Evolutionary conservation across 192 early-diverging fungal genomes (phyloP).

Genomic region (Neocallimastix lanati): DNA sequence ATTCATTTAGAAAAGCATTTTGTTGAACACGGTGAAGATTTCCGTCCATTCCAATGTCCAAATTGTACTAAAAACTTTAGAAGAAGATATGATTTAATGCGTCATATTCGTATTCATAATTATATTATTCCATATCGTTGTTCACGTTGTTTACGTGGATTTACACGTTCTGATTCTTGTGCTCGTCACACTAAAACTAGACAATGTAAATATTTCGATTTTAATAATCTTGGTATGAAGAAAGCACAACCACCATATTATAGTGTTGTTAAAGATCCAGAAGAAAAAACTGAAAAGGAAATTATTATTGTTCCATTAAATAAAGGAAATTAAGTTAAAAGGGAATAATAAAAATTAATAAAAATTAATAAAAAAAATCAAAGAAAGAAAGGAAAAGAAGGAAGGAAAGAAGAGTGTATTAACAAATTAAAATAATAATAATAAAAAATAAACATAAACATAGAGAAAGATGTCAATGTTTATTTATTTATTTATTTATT

Average conservation of each 20-base stretch:
- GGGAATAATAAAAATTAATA: no score
- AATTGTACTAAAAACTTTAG: not conserved
- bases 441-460: no score
- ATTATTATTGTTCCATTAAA: not conserved
- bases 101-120: not conserved
- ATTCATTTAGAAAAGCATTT: not conserved
- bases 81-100: not conserved
- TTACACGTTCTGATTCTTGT: not conserved
- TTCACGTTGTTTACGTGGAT: not conserved
- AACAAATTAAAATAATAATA: no score
- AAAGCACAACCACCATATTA: not conserved
- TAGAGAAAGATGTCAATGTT: no score
- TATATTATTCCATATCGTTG: not conserved
- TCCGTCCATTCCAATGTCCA: not conserved
- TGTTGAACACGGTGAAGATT: not conserved
- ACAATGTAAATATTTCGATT: not conserved
- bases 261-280: not conserved
- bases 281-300: not conserved
- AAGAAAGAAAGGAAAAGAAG: no score
- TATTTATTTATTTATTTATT: no score
- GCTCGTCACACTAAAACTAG: not conserved
- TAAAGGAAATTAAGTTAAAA: not conserved
- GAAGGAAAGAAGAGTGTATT: no score
- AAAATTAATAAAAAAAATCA: no score
- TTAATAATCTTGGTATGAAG: not conserved